Base-by-base conservation (phyloP, 768 basidiomycete species). In the Boletus reticuloceps region DNA sequence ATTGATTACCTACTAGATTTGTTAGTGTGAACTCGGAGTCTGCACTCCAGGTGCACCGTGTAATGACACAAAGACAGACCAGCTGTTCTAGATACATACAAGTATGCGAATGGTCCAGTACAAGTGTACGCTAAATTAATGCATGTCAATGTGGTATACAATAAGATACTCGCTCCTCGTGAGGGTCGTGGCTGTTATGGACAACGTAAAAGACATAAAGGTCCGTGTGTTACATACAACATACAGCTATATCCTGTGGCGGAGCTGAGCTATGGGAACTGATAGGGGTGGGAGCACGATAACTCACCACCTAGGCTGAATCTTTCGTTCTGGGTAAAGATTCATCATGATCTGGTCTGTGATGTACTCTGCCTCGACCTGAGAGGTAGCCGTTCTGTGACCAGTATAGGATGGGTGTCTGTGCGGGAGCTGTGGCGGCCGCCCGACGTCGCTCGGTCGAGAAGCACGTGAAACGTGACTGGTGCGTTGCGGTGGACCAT, bases 301-400 rank as follows among this genome's bases (percentile, higher is more conserved):
- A 13, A 50, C 69, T 54, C 47, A 72, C 69, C 69, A 71, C 60
- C 69, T 58, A 13, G 69, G 69, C 46, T 67, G 71, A 17, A 71
- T 71, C 27, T 55, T 53, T 56, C 58, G 69, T 56, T 71, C 69
- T 27, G 69, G 69, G 41, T 72, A 72, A 12, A 71, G 59, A 38
- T 67, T 56, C 69, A 71, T 71, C 67, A 71, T 62, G 43, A 72
- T 72, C 50, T 72, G 71, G 57, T 71, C 69, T 2, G 69, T 64
- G 36, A 62, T 65, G 53, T 58, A 71, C 56, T 72, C 69, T 14
- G 67, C 61, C 53, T 71, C 63, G 51, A 65, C 69, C 45, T 72
- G 67, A 37, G 66, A 62, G 13, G 69, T 59, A 20, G 65, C 54
- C 4, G 65, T 56, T 41, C 65, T 55, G 29, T 65, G 55, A 5